Conservation (phyloP, 2,329 filamentous ascomycete species). For the Cladosporium sp. region DNA sequence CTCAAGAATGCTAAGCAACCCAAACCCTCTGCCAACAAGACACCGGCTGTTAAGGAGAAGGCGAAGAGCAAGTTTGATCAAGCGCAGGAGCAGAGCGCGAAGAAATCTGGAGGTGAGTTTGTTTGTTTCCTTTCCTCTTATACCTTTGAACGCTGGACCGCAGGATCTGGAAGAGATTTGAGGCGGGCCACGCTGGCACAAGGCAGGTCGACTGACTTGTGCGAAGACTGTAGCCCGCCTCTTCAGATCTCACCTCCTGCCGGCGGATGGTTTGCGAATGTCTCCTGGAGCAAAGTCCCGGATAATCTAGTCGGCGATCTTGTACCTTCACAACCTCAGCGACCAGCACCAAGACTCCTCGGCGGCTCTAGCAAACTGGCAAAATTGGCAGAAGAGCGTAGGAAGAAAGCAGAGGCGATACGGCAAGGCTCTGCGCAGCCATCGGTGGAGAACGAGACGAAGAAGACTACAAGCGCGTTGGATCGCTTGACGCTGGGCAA, state of each 20-base stretch:
- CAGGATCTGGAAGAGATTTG: background rate
- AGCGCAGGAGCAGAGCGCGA: constrained; percentile 40
- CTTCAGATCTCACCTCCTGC: constrained; percentile 24
- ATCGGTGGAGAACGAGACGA: constrained; percentile 54
- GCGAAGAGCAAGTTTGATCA: constrained; percentile 43
- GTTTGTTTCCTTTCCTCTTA: constrained; percentile 3
- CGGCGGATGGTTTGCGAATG: constrained; percentile 70
- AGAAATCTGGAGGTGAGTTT: constrained; percentile 43
- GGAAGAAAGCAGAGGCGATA: constrained; percentile 66
- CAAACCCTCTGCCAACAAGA: constrained; percentile 24
- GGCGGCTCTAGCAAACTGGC: constrained; percentile 90
- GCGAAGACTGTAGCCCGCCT: constrained; percentile 13
- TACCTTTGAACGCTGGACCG: background rate
- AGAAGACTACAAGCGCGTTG: constrained; percentile 56
- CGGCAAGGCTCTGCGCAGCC: background rate
- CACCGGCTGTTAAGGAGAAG: constrained; percentile 37
- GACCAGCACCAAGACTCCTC: constrained; percentile 63
- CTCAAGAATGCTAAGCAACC: constrained; percentile 50
- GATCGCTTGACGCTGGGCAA: constrained; percentile 12
- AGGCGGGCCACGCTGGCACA: constrained; percentile 9
- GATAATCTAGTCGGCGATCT: constrained; percentile 58
- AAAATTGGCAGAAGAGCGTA: constrained; percentile 78
- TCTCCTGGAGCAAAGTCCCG: constrained; percentile 78
- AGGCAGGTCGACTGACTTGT: constrained; percentile 14
- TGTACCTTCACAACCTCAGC: constrained; percentile 55